Evolutionary conservation across 108 stramenopile genomes (phyloP), one percentile per base, ranked within the genome.

Genomic region (Bacterosira constricta): DNA sequence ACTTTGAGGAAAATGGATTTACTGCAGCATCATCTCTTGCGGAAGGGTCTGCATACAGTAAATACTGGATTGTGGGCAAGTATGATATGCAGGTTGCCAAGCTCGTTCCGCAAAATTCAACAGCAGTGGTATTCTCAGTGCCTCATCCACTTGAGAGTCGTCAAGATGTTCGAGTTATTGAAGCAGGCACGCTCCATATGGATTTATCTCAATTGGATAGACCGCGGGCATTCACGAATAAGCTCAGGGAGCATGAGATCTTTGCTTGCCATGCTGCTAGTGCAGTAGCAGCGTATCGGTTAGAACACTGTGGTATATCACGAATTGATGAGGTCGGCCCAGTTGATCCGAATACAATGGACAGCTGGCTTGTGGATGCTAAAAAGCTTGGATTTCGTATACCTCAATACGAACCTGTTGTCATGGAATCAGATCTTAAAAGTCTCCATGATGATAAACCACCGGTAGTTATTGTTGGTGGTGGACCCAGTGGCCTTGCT

Each of bases 221-320:
- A 45, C 83, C 83, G 27, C 70, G 83, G 15, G 23, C 46, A 8
- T 84, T 84, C 42, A 64, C 76, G 21, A 84, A 84, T 65, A 84
- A 84, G 69, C 75, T 84, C 35, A 66, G 55, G 39, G 83, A 11
- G 11, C 51, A 84, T n/a, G 83, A 84, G 52, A 81, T 84, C 20
- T 84, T 84, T 73, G 83, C 83, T 21, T 84, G 83, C 31, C 83
- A 84, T 45, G 80, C 83, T 27, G 83, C 83, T n/a, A 67, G 80
- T 35, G 50, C 46, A 26, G 83, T 84, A 3, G 83, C 83, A 17
- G 76, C 67, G 9, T 44, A 76, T 62, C 75, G 83, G 2, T 56
- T 80, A 20, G 35, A 68, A 21, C 45, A 52, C 7, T 59, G 50
- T 4, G 41, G 44, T 10, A 11, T 51, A 17, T n/a, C 27, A 41